A percentile compares a stretch with the other conserved stretches of the same genome.
Evolutionary conservation across 371 early-diverging fungal species (phyloP).

Genomic region (Mucor plumbeus): DNA sequence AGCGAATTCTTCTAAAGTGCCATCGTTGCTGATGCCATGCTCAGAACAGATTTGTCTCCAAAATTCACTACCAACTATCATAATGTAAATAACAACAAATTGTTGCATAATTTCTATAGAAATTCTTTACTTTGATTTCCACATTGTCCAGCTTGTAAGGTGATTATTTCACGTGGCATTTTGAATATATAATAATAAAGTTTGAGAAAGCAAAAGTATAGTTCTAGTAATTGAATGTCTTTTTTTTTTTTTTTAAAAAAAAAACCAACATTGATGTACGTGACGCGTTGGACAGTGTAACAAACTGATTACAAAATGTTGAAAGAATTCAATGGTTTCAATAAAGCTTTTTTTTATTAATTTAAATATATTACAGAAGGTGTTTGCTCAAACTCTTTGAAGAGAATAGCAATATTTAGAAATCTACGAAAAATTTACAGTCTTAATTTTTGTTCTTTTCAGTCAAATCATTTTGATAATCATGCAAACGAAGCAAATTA

Average conservation of each 20-base stretch:
- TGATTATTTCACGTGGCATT: constrained; percentile 92
- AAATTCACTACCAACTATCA: constrained; percentile 88
- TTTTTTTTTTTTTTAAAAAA: not conserved
- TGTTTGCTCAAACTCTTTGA: not conserved
- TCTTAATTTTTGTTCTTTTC: constrained; percentile 19
- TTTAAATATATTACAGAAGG: constrained; percentile 1
- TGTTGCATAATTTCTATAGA: not conserved
- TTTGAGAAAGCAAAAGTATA: not conserved
- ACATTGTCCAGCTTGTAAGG: constrained; percentile 96
- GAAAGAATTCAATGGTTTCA: not conserved
- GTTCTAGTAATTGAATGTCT: not conserved
- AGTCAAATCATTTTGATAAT: constrained; percentile 59
- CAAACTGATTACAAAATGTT: not conserved
- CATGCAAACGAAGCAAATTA: constrained; percentile 86
- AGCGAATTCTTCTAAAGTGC: constrained; percentile 86
- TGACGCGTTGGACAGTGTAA: not conserved
- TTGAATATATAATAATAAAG: not conserved
- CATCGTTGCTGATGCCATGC: constrained; percentile 88
- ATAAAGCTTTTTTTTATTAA: not conserved
- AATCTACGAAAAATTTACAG: constrained; percentile 2
- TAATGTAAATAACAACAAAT: not conserved
- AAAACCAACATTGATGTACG: not conserved
- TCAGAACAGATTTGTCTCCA: constrained; percentile 92
- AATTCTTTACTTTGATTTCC: constrained; percentile 88
- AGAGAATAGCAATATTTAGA: not conserved